Evolutionary conservation across 2,329 filamentous ascomycete species (phyloP), one percentile per base, ranked within the genome.

Genomic region (Mycosphaerella sp.): DNA sequence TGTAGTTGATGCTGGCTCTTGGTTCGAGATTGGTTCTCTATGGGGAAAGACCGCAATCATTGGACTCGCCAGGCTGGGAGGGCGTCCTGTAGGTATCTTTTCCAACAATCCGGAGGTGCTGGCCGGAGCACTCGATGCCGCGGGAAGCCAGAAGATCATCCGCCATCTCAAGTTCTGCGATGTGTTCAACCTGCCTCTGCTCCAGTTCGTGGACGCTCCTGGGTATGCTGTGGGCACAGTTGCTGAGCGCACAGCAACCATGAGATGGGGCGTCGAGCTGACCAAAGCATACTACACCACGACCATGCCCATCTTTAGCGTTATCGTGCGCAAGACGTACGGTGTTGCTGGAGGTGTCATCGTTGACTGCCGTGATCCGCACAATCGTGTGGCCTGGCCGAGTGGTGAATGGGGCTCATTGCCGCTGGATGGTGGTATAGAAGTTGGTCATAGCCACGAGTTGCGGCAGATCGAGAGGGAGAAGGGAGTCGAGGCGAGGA

Each of bases 281-380:
- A 80, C 78, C 5, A 79, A 79, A 52, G 75, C 81, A 0, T 85
- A 85, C 64, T 84, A 79, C 64, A 77, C 77, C 21, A 84, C 81
- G 0, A 84, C 81, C 0, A 79, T 77, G 51, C 80, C 82, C 0
- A 75, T 86, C 2, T 85, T 85, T 69, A 80, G 73, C 52, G 79
- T 85, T n/a, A 74, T 85, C 4, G 79, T 80, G 1, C 73, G 82
- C 5, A 77, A 80, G 45, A 79, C 77, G 1, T 85, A 81, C 60
- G 83, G 82, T 3, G 82, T 85, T 1, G 83, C 82, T 1, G 82
- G 82, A 0, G 82, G 80, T 0, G 71, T 85, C 12, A 85, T 85
- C 81, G 69, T 84, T 0, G 81, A 82, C 43, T 80, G 76, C 49
- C 75, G 83, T 12, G 79, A 84, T 52, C 82, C 82, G 0, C 72